Evolutionary conservation across 345 rosid genomes (phyloP).

Genomic region (Dovyalis caffra): DNA sequence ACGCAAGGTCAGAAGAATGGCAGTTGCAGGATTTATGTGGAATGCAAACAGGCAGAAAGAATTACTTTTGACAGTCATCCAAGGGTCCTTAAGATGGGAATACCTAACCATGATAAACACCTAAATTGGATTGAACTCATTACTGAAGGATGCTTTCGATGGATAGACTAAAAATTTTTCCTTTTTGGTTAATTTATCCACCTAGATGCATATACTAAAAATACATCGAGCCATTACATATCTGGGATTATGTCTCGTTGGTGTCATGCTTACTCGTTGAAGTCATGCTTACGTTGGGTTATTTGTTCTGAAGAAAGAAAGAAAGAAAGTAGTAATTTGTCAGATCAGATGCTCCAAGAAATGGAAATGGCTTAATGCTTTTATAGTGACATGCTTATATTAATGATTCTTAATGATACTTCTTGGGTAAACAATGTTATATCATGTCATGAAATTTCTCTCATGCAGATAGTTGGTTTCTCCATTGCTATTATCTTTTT

Average conservation of each 20-base stretch:
- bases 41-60: background rate
- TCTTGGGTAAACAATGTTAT: background rate
- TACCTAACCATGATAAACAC: too few relatives aligned
- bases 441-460: constrained; percentile 13
- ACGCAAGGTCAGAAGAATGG: background rate
- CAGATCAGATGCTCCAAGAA: background rate
- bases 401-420: background rate
- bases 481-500: constrained; percentile 62
- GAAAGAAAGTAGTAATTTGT: background rate
- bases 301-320: too few relatives aligned
- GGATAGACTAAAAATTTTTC: too few relatives aligned
- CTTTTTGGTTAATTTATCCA: too few relatives aligned
- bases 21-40: background rate
- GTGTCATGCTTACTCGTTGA: too few relatives aligned
- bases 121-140: too few relatives aligned
- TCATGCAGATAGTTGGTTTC: constrained; percentile 63
- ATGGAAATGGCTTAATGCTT: too few relatives aligned
- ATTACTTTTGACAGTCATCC: background rate
- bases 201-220: too few relatives aligned
- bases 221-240: too few relatives aligned
- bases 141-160: too few relatives aligned
- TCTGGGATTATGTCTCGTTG: too few relatives aligned
- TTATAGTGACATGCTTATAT: background rate
- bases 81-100: background rate
- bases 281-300: too few relatives aligned